These are phyloP conservation scores for Alloteropsis angusta DNA, from an alignment of 202 grass and related monocot genomes.

Conservation along the genomic window DNA sequence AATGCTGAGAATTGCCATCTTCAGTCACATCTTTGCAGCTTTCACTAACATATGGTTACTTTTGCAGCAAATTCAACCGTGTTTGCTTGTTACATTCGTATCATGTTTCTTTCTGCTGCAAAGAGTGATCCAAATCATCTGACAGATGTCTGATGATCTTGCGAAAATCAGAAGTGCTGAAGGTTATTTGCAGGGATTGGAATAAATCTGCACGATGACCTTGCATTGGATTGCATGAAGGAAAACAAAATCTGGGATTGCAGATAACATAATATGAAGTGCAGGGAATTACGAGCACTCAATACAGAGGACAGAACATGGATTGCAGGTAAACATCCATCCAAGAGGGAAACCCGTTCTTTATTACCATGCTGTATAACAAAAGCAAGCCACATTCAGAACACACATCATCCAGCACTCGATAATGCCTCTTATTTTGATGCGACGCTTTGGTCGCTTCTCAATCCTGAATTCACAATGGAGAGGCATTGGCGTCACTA, in stretches of 20 bases:
- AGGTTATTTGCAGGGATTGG: background rate
- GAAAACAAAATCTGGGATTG: background rate
- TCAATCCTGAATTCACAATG: background rate
- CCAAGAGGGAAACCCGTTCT: background rate
- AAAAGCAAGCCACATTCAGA: constrained; percentile 5
- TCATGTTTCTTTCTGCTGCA: background rate
- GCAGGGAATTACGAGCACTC: background rate
- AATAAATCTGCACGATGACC: background rate
- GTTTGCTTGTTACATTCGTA: background rate
- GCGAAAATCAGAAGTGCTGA: background rate
- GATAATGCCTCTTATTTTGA: constrained; percentile 18
- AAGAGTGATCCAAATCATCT: background rate
- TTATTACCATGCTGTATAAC: constrained; percentile 9
- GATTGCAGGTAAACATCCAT: background rate
- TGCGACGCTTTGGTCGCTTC: background rate
- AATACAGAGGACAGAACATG: background rate
- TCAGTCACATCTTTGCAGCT: background rate
- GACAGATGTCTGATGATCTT: background rate
- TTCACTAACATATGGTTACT: background rate
- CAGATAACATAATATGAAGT: background rate
- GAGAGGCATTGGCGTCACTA: background rate
- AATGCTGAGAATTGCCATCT: background rate
- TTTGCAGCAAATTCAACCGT: background rate
- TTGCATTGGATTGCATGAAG: background rate
- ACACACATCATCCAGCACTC: constrained; percentile 21